phyloP scores from a whole-genome alignment of 257 asterid species.

The Cynanchum wilfordii region DNA sequence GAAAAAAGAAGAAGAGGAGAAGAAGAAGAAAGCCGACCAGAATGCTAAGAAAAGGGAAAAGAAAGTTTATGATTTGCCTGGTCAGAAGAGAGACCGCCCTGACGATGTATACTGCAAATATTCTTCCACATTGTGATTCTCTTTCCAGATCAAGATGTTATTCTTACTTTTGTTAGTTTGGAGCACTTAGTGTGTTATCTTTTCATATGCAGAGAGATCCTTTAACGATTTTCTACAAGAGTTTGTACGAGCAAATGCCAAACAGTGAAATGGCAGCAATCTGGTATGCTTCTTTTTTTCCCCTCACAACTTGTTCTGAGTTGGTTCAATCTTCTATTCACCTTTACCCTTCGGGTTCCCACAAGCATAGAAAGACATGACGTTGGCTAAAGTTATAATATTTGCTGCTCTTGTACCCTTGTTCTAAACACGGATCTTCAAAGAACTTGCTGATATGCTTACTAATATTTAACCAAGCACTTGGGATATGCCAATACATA shows the following conservation, averaged over 20 bases:
- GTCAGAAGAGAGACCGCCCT: slow-evolving; percentile 82
- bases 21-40: slow-evolving; percentile 33
- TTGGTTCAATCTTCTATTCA: not conserved
- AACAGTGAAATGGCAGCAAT: slow-evolving; percentile 80
- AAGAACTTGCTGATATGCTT: not conserved
- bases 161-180: not conserved
- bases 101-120: slow-evolving; percentile 45
- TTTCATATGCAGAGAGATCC: slow-evolving; percentile 69
- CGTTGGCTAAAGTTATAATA: not conserved
- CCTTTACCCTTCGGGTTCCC: not conserved
- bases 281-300: slow-evolving; percentile 41
- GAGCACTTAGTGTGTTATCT: not conserved
- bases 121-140: not conserved
- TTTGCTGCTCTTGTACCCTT: not conserved
- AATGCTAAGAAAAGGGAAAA: slow-evolving; percentile 48
- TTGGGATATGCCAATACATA: too few species aligned
- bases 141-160: not conserved
- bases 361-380: not conserved
- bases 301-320: not conserved
- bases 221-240: slow-evolving; percentile 70
- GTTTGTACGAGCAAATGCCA: slow-evolving; percentile 67
- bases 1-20: slow-evolving; percentile 34
- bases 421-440: not conserved
- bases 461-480: not conserved
- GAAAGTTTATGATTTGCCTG: slow-evolving; percentile 75